A percentile compares a stretch with the other conserved stretches of the same genome.
Conservation (phyloP, 2,329 filamentous ascomycete genomes). For the Bipolaris sorokiniana region DNA sequence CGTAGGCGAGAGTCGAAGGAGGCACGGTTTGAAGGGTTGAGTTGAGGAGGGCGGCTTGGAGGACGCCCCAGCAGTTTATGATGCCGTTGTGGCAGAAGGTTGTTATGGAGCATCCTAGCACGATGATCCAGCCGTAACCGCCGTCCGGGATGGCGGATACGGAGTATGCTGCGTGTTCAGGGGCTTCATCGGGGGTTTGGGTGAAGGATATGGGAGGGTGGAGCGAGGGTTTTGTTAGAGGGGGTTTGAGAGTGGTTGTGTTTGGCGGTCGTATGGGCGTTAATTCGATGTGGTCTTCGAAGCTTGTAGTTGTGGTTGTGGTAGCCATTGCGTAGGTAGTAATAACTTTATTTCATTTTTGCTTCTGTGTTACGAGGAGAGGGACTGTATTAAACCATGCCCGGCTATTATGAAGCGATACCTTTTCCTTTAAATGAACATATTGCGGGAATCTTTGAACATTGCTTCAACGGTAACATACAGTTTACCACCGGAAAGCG, state of each 20-base stretch:
- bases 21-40: constrained; percentile 52
- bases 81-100: constrained; percentile 61
- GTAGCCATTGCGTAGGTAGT: background rate
- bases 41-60: constrained; percentile 63
- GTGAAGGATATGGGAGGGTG: background rate
- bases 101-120: constrained; percentile 58
- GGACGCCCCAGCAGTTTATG: constrained; percentile 65
- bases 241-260: background rate
- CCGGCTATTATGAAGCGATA: background rate
- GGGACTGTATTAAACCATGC: background rate
- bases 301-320: background rate
- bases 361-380: background rate
- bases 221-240: background rate
- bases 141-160: constrained; percentile 55
- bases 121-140: constrained; percentile 64
- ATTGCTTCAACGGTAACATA: background rate
- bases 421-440: background rate
- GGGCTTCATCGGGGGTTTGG: constrained; percentile 12
- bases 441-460: background rate
- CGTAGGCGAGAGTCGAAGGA: constrained; percentile 63
- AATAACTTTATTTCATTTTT: no score
- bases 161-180: constrained; percentile 25
- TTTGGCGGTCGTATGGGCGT: background rate
- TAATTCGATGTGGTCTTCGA: constrained; percentile 1
- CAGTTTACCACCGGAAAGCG: background rate